Conservation (phyloP, 164 flowering plant genomes). For the Stephania cephalantha region DNA sequence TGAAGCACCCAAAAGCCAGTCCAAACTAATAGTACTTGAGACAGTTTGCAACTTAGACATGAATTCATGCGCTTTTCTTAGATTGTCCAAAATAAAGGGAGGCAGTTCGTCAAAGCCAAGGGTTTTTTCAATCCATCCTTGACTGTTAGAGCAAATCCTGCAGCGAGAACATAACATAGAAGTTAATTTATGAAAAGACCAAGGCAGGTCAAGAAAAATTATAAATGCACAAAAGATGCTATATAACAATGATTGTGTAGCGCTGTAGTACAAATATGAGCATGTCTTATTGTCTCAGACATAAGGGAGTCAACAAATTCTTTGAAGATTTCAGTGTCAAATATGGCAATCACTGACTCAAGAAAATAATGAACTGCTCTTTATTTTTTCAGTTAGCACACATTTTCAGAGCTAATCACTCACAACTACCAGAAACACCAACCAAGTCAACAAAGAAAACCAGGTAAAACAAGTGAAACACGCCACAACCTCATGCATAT, state of each 20-base stretch:
- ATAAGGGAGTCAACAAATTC: background rate
- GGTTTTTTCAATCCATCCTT: constrained; percentile 62
- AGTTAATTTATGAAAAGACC: background rate
- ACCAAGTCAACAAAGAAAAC: background rate
- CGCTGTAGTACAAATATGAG: background rate
- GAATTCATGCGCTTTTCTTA: constrained; percentile 40
- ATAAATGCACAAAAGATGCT: background rate
- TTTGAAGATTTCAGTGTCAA: background rate
- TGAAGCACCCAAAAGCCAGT: constrained; percentile 30
- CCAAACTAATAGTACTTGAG: constrained; percentile 27
- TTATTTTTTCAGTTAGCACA: too few species aligned
- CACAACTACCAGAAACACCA: background rate
- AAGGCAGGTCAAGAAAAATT: background rate
- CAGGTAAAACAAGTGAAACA: background rate
- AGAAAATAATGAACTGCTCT: background rate
- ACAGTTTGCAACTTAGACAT: constrained; percentile 12
- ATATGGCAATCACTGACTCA: background rate
- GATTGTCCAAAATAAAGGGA: constrained; percentile 33
- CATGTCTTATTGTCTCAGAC: background rate
- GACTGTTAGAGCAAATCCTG: constrained; percentile 73
- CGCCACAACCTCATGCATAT: background rate
- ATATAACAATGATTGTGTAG: background rate
- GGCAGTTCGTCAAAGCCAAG: constrained; percentile 54
- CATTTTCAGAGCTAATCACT: background rate
- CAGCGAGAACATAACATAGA: background rate